Percentiles rank a stretch among this genome's conserved stretches.
Evolutionary conservation across 192 early-diverging fungal species (phyloP).

Genomic region (Rhizophagus clarus): DNA sequence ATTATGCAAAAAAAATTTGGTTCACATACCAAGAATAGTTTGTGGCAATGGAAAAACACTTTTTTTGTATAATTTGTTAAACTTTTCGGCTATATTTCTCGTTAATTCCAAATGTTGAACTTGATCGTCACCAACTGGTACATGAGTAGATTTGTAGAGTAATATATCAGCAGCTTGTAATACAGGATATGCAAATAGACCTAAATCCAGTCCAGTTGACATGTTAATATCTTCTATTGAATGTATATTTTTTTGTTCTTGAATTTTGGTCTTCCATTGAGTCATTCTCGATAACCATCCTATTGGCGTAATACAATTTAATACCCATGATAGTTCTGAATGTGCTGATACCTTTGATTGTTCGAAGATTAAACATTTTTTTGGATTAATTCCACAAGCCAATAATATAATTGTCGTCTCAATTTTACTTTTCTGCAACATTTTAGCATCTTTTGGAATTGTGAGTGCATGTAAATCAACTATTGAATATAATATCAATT

Average conservation of each 20-base stretch:
- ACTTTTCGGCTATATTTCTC: conserved; percentile 71
- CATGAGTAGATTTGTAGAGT: conserved; percentile 82
- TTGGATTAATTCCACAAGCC: conserved; percentile 83
- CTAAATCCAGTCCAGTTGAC: conserved; percentile 60
- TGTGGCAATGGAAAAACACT: conserved; percentile 69
- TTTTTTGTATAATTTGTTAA: conserved; percentile 72
- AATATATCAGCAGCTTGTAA: conserved; percentile 92
- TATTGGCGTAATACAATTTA: conserved; percentile 85
- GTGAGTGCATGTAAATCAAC: conserved; percentile 95
- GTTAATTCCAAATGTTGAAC: conserved; percentile 89
- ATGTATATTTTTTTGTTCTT: conserved; percentile 40
- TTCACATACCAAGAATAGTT: conserved; percentile 62
- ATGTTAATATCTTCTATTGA: conserved; percentile 47
- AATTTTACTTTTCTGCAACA: conserved; percentile 60
- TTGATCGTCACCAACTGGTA: conserved; percentile 95
- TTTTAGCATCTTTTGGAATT: conserved; percentile 62
- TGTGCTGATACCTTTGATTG: conserved; percentile 82
- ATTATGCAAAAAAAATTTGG: not conserved
- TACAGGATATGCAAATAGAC: conserved; percentile 88
- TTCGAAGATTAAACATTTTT: conserved; percentile 74
- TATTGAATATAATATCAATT: conserved; percentile 69
- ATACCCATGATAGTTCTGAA: conserved; percentile 81
- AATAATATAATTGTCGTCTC: conserved; percentile 80
- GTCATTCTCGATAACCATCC: conserved; percentile 94
- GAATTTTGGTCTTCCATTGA: conserved; percentile 83